Conservation (phyloP, 2,329 filamentous ascomycete genomes). For the Colletotrichum phormii region DNA sequence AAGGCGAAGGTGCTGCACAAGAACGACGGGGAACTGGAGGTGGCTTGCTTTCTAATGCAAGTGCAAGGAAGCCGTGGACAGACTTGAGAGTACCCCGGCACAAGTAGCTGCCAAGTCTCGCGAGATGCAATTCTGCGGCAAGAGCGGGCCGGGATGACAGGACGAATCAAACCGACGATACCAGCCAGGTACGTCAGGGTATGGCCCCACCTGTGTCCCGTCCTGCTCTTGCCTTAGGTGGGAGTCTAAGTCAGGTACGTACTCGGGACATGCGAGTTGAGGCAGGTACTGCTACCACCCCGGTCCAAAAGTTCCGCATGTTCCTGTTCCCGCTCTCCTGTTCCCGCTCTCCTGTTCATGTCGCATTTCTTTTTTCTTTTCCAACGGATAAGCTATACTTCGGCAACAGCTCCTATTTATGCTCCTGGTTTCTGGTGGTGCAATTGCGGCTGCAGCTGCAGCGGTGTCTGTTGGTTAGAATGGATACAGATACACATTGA, state of each 20-base stretch:
- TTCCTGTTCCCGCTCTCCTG: conserved; percentile 17
- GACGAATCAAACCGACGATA: conserved; percentile 11
- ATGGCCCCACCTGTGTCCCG: not conserved
- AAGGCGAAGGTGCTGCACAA: not conserved
- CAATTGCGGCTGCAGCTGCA: too few species aligned
- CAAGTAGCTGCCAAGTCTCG: conserved; percentile 28
- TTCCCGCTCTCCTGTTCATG: not conserved
- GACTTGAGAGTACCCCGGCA: conserved; percentile 1
- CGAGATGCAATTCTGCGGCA: conserved; percentile 11
- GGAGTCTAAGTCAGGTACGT: not conserved
- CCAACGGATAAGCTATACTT: not conserved
- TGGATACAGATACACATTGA: not conserved
- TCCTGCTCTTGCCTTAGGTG: not conserved
- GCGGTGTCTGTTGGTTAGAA: too few species aligned
- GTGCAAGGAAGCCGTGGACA: conserved; percentile 23
- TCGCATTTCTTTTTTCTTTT: not conserved
- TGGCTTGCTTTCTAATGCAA: conserved; percentile 28
- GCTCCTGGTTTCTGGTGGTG: too few species aligned
- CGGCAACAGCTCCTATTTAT: too few species aligned
- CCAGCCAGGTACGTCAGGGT: not conserved
- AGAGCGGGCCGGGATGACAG: not conserved
- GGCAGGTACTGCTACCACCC: conserved; percentile 1
- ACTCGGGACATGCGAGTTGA: not conserved
- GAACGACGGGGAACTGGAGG: conserved; percentile 19
- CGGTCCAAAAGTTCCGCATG: conserved; percentile 4